phyloP scores from a whole-genome alignment of 2,329 filamentous ascomycete species.

The Dryadomyces quercivorus region DNA sequence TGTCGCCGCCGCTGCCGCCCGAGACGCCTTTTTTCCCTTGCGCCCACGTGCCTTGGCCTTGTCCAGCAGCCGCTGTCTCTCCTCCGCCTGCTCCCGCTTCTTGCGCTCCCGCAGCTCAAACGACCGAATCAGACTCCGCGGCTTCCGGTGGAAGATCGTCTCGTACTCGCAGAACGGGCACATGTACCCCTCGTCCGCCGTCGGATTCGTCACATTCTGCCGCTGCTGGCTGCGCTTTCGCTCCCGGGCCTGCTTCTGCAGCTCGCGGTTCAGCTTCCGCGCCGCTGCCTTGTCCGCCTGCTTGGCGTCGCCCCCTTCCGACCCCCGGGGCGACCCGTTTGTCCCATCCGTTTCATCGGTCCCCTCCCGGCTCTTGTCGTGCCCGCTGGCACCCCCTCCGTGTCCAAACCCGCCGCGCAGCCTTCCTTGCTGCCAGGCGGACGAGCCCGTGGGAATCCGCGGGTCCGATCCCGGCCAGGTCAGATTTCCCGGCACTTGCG shows the following conservation, averaged over 20 bases:
- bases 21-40: slow-evolving; percentile 74
- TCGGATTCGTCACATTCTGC: slow-evolving; percentile 63
- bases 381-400: not conserved
- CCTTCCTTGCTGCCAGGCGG: slow-evolving; percentile 5
- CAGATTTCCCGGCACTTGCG: slow-evolving; percentile 74
- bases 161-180: slow-evolving; percentile 99
- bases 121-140: slow-evolving; percentile 70
- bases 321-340: not conserved
- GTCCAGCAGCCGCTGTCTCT: slow-evolving; percentile 72
- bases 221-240: slow-evolving; percentile 68
- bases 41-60: slow-evolving; percentile 90
- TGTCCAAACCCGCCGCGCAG: not conserved
- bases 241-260: slow-evolving; percentile 61
- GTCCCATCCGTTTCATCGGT: not conserved
- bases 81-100: slow-evolving; percentile 71
- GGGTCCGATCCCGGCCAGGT: slow-evolving; percentile 36
- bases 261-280: slow-evolving; percentile 58
- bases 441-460: not conserved
- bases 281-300: slow-evolving; percentile 39
- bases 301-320: slow-evolving; percentile 1
- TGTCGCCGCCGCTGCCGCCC: slow-evolving; percentile 27
- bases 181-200: slow-evolving; percentile 73
- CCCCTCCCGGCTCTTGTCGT: not conserved
- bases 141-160: slow-evolving; percentile 80
- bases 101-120: slow-evolving; percentile 93